Evolutionary conservation across 2,329 filamentous ascomycete species (phyloP), one percentile per base, ranked within the genome.

Genomic region (Neopestalotiopsis sp.): DNA sequence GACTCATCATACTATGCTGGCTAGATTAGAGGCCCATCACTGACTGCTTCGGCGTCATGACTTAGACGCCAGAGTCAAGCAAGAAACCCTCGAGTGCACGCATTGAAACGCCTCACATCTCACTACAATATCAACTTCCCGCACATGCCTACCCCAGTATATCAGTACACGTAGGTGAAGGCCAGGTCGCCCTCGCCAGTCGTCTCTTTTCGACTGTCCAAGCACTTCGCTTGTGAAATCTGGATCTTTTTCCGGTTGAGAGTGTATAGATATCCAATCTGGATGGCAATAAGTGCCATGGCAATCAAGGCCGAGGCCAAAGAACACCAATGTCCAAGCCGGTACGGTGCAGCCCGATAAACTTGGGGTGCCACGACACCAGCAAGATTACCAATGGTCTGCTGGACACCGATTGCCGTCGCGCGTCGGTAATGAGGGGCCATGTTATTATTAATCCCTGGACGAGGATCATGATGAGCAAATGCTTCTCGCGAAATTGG

Each of bases 391-490:
- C 89, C 89, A 65, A 90, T 85, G 2, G 84, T 89, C 12, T 91
- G 79, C 73, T 91, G 88, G 67, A 91, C 73, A 0, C 89, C 90
- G 0, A 86, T 89, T 0, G 88, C 89, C 5, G 88, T 87, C 0
- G 89, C 89, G 32, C 90, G 82, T 77, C 91, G 92, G 7, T 89
- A 89, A 70, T 91, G 91, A 5, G 89, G 82, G 0, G 90, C 90
- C 42, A 87, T 83, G 69, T 91, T 92, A 9, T 84, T 85, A 0
- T 88, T 81, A 34, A 87, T 74, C 80, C 45, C 45, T 53, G 17
- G 7, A 53, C 17, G 1, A 38, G 34, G 6, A 7, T 38, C 1
- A 5, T 6, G 9, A 20, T 53, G 45, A 53, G 45, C 34, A 53
- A 53, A 17, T 10, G 17, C 7, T 53, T 10, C 6, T 24, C 14